Conservation (phyloP, 176 grass and related monocot species). For the Guadua angustifolia region DNA sequence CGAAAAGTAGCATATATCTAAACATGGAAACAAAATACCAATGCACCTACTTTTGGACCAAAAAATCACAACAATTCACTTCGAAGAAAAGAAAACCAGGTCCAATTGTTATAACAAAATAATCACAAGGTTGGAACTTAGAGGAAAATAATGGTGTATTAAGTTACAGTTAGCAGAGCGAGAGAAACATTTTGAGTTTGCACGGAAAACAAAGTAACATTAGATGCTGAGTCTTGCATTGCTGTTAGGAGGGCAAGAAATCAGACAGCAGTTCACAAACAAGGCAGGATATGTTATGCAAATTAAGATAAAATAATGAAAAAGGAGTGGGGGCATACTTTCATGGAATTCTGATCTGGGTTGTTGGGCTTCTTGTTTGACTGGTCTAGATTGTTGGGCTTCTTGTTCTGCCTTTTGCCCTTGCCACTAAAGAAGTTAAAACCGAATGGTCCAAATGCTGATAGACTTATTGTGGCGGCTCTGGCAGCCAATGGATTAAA, state of each 20-base stretch:
- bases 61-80: background rate
- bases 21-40: background rate
- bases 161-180: background rate
- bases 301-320: conserved; percentile 1
- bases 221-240: background rate
- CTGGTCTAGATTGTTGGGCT: conserved; percentile 59
- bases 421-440: conserved; percentile 78
- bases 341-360: conserved; percentile 49
- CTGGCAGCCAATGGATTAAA: conserved; percentile 80
- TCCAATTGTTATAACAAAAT: background rate
- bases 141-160: background rate
- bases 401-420: conserved; percentile 67
- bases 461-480: conserved; percentile 72
- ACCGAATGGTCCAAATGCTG: conserved; percentile 68
- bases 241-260: background rate
- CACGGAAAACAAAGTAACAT: background rate
- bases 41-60: background rate
- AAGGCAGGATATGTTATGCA: background rate
- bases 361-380: conserved; percentile 54
- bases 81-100: background rate
- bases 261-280: background rate
- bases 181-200: background rate
- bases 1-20: background rate
- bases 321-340: conserved; percentile 10
- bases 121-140: background rate